Percentiles rank a stretch among this genome's conserved stretches.
Evolutionary conservation across 495 filamentous ascomycete species (phyloP).

Genomic region (Hypoxylon perforatum): DNA sequence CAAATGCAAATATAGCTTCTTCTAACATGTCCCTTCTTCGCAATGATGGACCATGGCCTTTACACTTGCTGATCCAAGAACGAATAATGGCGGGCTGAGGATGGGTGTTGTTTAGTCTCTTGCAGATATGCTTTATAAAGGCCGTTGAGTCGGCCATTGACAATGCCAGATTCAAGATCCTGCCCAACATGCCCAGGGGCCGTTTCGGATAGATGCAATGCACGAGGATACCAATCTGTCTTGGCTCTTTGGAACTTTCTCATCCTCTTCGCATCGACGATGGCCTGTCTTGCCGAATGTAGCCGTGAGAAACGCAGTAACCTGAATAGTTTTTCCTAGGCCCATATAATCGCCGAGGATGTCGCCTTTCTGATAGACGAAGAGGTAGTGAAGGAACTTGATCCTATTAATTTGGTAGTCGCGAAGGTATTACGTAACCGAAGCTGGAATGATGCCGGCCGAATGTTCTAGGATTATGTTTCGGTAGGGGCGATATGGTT

Average conservation of each 20-base stretch:
- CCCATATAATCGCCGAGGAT: slow-evolving; percentile 98
- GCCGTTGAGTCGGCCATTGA: no score
- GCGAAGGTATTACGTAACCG: slow-evolving; percentile 91
- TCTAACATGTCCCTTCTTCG: slow-evolving; percentile 3
- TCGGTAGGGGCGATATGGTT: slow-evolving; percentile 73
- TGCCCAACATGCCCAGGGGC: no score
- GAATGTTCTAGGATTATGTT: slow-evolving; percentile 81
- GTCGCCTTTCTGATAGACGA: slow-evolving; percentile 91
- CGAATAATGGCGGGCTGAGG: no score
- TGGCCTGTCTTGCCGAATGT: slow-evolving; percentile 96
- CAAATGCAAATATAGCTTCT: neutral
- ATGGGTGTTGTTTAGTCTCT: no score
- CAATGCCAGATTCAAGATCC: no score
- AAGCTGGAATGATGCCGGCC: slow-evolving; percentile 85
- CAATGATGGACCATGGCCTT: slow-evolving; percentile 9
- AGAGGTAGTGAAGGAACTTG: slow-evolving; percentile 86
- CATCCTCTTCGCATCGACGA: slow-evolving; percentile 89
- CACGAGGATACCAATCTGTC: slow-evolving; percentile 84
- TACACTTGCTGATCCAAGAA: no score
- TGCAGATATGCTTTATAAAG: no score
- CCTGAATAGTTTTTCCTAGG: slow-evolving; percentile 95
- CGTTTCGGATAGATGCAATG: slow-evolving; percentile 87
- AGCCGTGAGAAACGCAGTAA: slow-evolving; percentile 91
- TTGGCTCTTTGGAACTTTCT: slow-evolving; percentile 78
- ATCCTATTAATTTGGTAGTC: slow-evolving; percentile 91